Percentiles rank a stretch among this genome's conserved stretches.
phyloP scores from a whole-genome alignment of 768 basidiomycete species.

The Rhizopogon vulgaris region DNA sequence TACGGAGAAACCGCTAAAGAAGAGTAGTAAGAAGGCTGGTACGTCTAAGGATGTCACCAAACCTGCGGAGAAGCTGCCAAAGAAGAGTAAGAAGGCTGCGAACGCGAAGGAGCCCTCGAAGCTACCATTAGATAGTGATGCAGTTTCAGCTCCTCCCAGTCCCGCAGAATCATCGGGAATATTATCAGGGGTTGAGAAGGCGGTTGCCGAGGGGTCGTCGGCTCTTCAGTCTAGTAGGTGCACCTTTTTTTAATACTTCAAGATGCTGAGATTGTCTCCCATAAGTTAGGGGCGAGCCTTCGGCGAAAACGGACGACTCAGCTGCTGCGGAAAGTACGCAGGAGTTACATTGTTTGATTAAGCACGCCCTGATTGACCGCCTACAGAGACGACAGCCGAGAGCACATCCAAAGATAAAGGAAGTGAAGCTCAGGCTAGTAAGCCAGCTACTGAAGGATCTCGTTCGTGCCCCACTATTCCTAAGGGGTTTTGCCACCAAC shows the following conservation, averaged over 20 bases:
- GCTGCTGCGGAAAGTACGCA: not conserved
- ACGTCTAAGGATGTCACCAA: not conserved
- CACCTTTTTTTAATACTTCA: no score
- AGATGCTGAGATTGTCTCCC: not conserved
- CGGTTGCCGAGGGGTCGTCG: no score
- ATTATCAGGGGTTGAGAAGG: not conserved
- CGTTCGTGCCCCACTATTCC: not conserved
- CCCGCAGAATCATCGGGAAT: not conserved
- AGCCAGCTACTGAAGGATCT: not conserved
- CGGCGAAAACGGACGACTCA: not conserved
- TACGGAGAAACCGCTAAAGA: slow-evolving; percentile 1
- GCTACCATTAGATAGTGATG: not conserved
- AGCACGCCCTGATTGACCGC: not conserved
- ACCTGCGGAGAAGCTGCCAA: not conserved
- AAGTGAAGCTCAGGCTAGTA: not conserved
- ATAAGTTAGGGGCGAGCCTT: not conserved
- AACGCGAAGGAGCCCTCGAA: not conserved
- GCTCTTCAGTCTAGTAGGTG: not conserved
- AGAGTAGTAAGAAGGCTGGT: slow-evolving; percentile 4
- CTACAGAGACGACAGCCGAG: not conserved
- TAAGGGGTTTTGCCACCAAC: not conserved
- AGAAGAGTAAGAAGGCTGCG: slow-evolving; percentile 4
- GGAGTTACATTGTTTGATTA: not conserved
- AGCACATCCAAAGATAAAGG: not conserved
- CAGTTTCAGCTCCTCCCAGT: not conserved